phyloP scores from a whole-genome alignment of 1,139 yeast genomes.

The Saccharomyces hybrid region DNA sequence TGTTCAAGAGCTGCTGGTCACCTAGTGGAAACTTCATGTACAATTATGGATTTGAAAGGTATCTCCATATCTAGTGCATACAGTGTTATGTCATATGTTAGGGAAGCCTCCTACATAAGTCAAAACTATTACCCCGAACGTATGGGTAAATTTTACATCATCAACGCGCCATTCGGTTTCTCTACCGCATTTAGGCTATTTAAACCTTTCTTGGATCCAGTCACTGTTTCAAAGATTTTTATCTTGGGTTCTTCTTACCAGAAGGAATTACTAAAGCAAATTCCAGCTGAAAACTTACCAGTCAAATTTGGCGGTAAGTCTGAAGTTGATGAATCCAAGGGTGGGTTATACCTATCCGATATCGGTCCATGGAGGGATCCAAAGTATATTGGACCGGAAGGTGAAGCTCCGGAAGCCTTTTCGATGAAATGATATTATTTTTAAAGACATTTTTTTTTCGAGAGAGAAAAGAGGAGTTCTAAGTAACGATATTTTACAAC shows the following conservation, averaged over 20 bases:
- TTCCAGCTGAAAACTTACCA: conserved; percentile 90
- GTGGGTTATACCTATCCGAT: conserved; percentile 82
- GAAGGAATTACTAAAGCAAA: conserved; percentile 79
- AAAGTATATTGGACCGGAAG: conserved; percentile 76
- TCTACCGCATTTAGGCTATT: conserved; percentile 86
- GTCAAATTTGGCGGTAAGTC: conserved; percentile 82
- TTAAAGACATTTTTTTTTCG: background rate
- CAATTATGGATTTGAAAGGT: conserved; percentile 91
- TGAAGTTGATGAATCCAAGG: conserved; percentile 53
- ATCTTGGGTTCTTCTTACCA: conserved; percentile 75
- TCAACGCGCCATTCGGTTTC: conserved; percentile 97
- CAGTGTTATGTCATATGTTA: conserved; percentile 79
- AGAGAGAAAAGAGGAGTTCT: background rate
- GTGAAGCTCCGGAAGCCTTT: conserved; percentile 66
- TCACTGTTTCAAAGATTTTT: conserved; percentile 92
- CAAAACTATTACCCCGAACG: conserved; percentile 99
- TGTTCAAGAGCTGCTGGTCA: conserved; percentile 76
- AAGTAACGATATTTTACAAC: background rate
- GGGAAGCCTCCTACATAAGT: conserved; percentile 88
- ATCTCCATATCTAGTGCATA: conserved; percentile 78
- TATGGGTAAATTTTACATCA: conserved; percentile 94
- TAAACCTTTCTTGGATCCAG: conserved; percentile 94
- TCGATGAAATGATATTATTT: conserved; percentile 17
- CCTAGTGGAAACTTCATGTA: conserved; percentile 91
- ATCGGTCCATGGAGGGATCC: conserved; percentile 97